phyloP scores from a whole-genome alignment of 177 flowering plant species.

The Tripterygium wilfordii region DNA sequence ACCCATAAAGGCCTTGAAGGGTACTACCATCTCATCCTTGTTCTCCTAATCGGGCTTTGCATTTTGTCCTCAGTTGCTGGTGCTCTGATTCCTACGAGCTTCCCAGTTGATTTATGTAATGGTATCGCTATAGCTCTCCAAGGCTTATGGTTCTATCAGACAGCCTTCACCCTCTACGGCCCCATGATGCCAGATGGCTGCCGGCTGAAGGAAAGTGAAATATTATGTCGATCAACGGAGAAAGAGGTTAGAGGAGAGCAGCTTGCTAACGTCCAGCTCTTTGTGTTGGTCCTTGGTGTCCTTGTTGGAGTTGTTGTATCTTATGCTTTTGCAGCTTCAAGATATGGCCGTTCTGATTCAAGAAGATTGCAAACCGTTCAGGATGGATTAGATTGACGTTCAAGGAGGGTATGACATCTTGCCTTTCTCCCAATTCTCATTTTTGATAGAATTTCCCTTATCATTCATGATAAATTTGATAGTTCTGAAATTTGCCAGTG shows the following conservation, averaged over 20 bases:
- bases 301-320: conserved; percentile 40
- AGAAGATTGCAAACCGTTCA: conserved; percentile 13
- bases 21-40: conserved; percentile 87
- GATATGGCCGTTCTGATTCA: conserved; percentile 32
- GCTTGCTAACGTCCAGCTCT: conserved; percentile 84
- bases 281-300: conserved; percentile 43
- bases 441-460: background rate
- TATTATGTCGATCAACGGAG: conserved; percentile 47
- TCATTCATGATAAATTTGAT: background rate
- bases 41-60: conserved; percentile 78
- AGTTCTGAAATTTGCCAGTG: no score
- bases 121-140: conserved; percentile 87
- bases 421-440: background rate
- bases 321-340: conserved; percentile 45
- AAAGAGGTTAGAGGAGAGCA: conserved; percentile 68
- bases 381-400: conserved; percentile 15
- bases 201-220: conserved; percentile 33
- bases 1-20: conserved; percentile 95
- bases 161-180: conserved; percentile 91
- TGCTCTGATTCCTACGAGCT: conserved; percentile 70
- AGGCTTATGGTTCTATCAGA: conserved; percentile 98
- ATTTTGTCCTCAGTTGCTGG: conserved; percentile 57
- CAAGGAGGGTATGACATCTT: conserved; percentile 6
- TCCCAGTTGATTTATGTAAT: conserved; percentile 58
- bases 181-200: conserved; percentile 95